Evolutionary conservation across 768 basidiomycete species (phyloP), one percentile per base, ranked within the genome.

Genomic region (Paxillus involutus): DNA sequence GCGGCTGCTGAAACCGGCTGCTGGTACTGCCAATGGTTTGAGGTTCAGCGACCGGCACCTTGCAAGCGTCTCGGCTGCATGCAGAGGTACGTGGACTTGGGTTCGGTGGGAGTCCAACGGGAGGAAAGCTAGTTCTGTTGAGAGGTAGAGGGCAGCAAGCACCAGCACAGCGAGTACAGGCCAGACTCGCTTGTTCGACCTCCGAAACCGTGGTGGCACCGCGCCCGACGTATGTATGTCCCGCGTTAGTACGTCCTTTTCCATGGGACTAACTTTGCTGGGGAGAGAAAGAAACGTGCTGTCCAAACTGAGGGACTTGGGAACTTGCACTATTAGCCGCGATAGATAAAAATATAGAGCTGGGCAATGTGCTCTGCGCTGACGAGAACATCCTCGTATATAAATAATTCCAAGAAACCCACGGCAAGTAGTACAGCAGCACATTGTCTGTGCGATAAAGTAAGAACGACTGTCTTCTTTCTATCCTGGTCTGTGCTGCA

Each of bases 1-100:
- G 11, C 88, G 80, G 10, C 61, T 50, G 59, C 74, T 62, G 54
- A 86, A 87, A 36, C 77, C 62, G 0, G 63, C 44, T 24, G 80
- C 70, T 8, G 80, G 76, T 0, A 75, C 81, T 3, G 32, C 11
- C 32, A 32, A 11, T 32, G 81, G 70, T 57, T 74, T 59, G 58
- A 63, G 49, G 13, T 73, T 53, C 41, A 86, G 67, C 11, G 75
- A 66, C 11, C 71, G 72, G 63, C 85, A 88, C 58, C 71, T 75
- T 19, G 75, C 65, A 24, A 82, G 62, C 14, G 69, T 73, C 32
- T 73, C 64, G 19, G 58, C 51, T 9, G 64, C 59, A 32, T 63
- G 59, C 24, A 61, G 30, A 26, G 66, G 64, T 13, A 68, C 39
- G 11, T 44, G 59, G 16, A 56, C 56, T 21, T 36, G 45, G 10